phyloP scores from a whole-genome alignment of 139 green algal species.

The Chlorella sp. region DNA sequence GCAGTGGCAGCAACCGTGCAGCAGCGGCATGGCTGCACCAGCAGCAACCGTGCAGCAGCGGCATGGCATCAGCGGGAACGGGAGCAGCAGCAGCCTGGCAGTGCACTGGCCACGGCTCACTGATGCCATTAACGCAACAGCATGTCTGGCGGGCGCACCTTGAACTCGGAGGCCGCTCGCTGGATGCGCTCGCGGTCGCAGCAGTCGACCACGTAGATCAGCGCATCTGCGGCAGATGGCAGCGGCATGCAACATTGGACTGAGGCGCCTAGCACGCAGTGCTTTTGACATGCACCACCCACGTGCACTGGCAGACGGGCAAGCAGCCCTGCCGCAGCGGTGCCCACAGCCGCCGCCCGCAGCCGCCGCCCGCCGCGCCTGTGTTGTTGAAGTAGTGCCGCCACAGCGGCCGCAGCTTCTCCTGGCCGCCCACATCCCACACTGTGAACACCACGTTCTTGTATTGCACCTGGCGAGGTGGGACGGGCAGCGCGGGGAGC shows the following conservation, averaged over 20 bases:
- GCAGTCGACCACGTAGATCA: slow-evolving; percentile 99
- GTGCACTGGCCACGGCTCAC: not conserved
- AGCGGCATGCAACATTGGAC: no score
- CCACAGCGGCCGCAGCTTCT: slow-evolving; percentile 96
- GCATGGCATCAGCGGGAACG: not conserved
- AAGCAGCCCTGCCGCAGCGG: no score
- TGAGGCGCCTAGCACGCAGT: no score
- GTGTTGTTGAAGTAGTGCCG: slow-evolving; percentile 97
- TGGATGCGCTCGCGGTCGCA: slow-evolving; percentile 92
- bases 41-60: not conserved
- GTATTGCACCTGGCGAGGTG: slow-evolving; percentile 81
- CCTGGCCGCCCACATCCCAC: slow-evolving; percentile 97
- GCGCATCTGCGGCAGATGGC: slow-evolving; percentile 66
- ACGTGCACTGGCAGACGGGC: no score
- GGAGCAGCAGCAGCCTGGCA: not conserved
- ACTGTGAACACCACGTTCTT: slow-evolving; percentile 96
- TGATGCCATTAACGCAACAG: not conserved
- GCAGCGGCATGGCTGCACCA: not conserved
- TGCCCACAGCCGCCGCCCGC: no score
- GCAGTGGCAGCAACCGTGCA: not conserved
- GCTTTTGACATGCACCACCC: no score
- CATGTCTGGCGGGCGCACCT: slow-evolving; percentile 42
- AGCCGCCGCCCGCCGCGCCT: no score
- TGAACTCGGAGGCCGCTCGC: slow-evolving; percentile 85
- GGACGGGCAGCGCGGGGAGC: not conserved